A percentile compares a stretch with the other conserved stretches of the same genome.
phyloP scores from a whole-genome alignment of 2,329 filamentous ascomycete species.

The Aspergillus sp. region DNA sequence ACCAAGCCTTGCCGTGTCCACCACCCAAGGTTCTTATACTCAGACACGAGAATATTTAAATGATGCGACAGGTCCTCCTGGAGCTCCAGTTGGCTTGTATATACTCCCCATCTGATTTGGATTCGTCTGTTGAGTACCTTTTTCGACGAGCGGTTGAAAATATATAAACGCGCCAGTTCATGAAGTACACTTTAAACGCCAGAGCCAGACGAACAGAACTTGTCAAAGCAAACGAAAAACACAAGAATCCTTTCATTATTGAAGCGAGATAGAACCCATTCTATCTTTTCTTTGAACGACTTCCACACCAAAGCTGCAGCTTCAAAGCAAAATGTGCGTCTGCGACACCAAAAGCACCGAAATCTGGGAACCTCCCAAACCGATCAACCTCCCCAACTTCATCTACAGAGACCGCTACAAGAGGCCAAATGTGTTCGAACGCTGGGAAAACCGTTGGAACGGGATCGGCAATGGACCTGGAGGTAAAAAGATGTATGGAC shows the following conservation, averaged over 20 bases:
- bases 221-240: background rate
- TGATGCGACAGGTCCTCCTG: background rate
- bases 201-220: background rate
- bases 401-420: background rate
- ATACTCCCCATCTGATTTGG: background rate
- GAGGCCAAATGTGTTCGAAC: background rate
- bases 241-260: too few relatives aligned
- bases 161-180: background rate
- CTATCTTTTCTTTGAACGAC: background rate
- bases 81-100: background rate
- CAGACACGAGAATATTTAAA: background rate
- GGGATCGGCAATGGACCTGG: too few relatives aligned
- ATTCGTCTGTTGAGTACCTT: too few relatives aligned
- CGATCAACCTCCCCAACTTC: background rate
- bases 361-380: background rate
- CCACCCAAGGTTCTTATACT: too few relatives aligned
- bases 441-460: too few relatives aligned
- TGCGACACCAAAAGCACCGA: background rate
- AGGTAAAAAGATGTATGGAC: too few relatives aligned
- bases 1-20: too few relatives aligned
- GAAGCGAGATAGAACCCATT: background rate
- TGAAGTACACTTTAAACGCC: too few relatives aligned
- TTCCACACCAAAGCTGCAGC: background rate
- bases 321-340: background rate
- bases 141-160: too few relatives aligned